Percentiles rank a stretch among this genome's conserved stretches.
Evolutionary conservation across 106 monocot genomes (phyloP).

Genomic region (Acorus calamus): DNA sequence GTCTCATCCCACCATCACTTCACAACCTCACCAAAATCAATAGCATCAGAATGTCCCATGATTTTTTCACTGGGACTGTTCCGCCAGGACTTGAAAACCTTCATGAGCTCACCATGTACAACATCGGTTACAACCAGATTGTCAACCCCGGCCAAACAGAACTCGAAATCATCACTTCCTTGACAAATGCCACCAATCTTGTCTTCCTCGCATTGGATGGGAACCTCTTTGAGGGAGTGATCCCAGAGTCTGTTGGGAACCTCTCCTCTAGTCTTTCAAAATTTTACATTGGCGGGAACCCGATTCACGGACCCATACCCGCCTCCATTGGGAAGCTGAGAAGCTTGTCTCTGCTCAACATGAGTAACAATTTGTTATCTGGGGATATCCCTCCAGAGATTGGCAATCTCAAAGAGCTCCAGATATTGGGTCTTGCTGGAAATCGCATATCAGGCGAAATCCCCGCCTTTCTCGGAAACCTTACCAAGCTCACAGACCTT

Average conservation of each 20-base stretch:
- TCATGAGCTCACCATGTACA: conserved; percentile 25
- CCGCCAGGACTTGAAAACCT: conserved; percentile 29
- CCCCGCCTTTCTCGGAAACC: conserved; percentile 18
- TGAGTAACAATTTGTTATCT: conserved; percentile 22
- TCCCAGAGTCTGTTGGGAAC: conserved; percentile 30
- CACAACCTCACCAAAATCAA: conserved; percentile 34
- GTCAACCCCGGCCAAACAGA: not conserved
- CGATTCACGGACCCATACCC: conserved; percentile 22
- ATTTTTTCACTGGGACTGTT: conserved; percentile 15
- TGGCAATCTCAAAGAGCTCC: conserved; percentile 18
- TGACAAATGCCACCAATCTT: conserved; percentile 24
- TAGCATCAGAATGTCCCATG: conserved; percentile 24
- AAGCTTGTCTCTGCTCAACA: conserved; percentile 20
- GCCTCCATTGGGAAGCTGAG: conserved; percentile 24
- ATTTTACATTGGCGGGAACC: conserved; percentile 26
- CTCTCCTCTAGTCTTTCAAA: conserved; percentile 17
- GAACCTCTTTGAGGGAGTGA: conserved; percentile 17
- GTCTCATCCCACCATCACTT: conserved; percentile 24
- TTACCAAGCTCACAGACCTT: conserved; percentile 14
- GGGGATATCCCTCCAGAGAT: conserved; percentile 26
- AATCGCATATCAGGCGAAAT: conserved; percentile 20
- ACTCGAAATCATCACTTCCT: conserved; percentile 13
- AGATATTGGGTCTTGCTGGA: conserved; percentile 12
- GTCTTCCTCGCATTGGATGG: conserved; percentile 10
- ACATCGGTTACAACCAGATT: conserved; percentile 28